A percentile compares a stretch with the other conserved stretches of the same genome.
Evolutionary conservation across 495 filamentous ascomycete genomes (phyloP).

Genomic region (Neurospora terricola): DNA sequence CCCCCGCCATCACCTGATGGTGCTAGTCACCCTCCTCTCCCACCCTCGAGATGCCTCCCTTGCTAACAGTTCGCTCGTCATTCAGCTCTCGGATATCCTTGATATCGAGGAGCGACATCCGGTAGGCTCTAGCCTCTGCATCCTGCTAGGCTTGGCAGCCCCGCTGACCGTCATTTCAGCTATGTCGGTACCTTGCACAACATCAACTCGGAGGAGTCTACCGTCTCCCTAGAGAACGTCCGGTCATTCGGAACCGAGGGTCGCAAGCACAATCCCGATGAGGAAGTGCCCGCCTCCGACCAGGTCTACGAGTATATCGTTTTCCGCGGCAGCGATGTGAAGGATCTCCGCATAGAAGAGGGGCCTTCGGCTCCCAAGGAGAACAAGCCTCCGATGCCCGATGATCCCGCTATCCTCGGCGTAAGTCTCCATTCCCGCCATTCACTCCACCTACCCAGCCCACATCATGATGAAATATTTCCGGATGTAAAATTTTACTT

Average conservation of each 20-base stretch:
- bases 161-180: slow-evolving; percentile 32
- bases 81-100: slow-evolving; percentile 68
- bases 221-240: slow-evolving; percentile 93
- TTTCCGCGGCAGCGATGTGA: slow-evolving; percentile 96
- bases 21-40: background rate
- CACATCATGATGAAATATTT: slow-evolving; percentile 65
- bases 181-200: slow-evolving; percentile 95
- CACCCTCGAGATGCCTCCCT: background rate
- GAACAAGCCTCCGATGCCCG: slow-evolving; percentile 66
- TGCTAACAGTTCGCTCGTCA: slow-evolving; percentile 13
- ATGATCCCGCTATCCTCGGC: slow-evolving; percentile 94
- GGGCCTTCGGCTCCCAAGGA: slow-evolving; percentile 54
- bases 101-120: slow-evolving; percentile 95
- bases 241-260: slow-evolving; percentile 89
- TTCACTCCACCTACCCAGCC: background rate
- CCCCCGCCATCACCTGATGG: background rate
- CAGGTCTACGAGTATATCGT: slow-evolving; percentile 98
- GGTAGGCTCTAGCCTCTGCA: slow-evolving; percentile 41
- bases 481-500: slow-evolving; percentile 67
- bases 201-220: slow-evolving; percentile 94
- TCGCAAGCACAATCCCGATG: slow-evolving; percentile 61
- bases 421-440: slow-evolving; percentile 51
- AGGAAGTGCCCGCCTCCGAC: slow-evolving; percentile 72
- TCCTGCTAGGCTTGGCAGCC: slow-evolving; percentile 17
- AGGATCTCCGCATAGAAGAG: slow-evolving; percentile 88